phyloP scores from a whole-genome alignment of 139 green algal species.

The Haematococcus sp. region DNA sequence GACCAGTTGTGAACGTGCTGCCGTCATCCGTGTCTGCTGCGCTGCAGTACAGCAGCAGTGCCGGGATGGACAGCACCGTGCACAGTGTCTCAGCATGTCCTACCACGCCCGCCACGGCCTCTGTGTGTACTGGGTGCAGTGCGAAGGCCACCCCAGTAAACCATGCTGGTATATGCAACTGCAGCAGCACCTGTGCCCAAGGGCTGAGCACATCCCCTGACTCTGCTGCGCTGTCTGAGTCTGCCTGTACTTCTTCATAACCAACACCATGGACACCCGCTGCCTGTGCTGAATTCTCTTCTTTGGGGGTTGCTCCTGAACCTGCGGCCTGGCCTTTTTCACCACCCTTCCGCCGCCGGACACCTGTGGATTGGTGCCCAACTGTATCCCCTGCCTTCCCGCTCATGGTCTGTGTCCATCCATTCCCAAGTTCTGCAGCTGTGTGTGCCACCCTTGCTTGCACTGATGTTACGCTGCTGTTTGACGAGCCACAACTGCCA shows the following conservation, averaged over 20 bases:
- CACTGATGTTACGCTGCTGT: neutral
- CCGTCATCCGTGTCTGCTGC: neutral
- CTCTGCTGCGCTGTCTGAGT: neutral
- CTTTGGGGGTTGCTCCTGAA: too few species aligned
- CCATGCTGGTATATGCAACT: slow-evolving; percentile 36
- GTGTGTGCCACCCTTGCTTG: neutral
- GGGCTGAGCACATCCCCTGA: neutral
- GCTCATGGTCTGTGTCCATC: too few species aligned
- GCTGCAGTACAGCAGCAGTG: slow-evolving; percentile 56
- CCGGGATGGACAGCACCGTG: slow-evolving; percentile 44
- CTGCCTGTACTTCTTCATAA: too few species aligned
- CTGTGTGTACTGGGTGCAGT: slow-evolving; percentile 69
- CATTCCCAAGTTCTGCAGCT: too few species aligned
- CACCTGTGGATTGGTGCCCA: too few species aligned
- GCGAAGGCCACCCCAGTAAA: slow-evolving; percentile 64
- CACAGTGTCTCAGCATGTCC: slow-evolving; percentile 73
- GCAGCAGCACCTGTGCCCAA: slow-evolving; percentile 3
- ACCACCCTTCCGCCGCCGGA: neutral
- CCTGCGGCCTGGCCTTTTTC: neutral
- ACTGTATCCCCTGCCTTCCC: too few species aligned
- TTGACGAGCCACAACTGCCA: neutral
- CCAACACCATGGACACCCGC: too few species aligned
- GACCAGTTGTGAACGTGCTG: too few species aligned
- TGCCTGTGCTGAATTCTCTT: too few species aligned
- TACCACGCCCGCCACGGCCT: slow-evolving; percentile 78